These are phyloP conservation scores for Aspergillus fumigatiaffinis DNA, from an alignment of 2,329 filamentous ascomycete genomes.

Conservation along the genomic window DNA sequence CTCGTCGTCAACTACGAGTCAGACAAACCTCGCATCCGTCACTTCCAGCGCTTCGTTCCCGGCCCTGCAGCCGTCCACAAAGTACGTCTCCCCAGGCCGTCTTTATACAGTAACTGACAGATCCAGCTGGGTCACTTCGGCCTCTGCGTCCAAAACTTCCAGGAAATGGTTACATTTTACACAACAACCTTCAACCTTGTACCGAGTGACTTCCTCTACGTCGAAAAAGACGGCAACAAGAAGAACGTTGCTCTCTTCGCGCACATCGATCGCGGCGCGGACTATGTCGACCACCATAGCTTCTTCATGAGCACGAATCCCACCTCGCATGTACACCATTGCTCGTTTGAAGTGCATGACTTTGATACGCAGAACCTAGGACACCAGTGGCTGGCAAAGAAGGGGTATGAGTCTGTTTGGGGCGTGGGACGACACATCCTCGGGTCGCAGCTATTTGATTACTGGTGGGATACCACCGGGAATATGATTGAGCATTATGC, in stretches of 20 bases:
- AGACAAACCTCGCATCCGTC: constrained; percentile 25
- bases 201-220: constrained; percentile 28
- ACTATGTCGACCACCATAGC: constrained; percentile 50
- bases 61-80: constrained; percentile 32
- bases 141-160: constrained; percentile 24
- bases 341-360: constrained; percentile 50
- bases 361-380: constrained; percentile 51
- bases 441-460: constrained; percentile 16
- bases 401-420: constrained; percentile 34
- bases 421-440: constrained; percentile 15
- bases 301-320: constrained; percentile 45
- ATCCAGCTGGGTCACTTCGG: constrained; percentile 28
- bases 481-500: constrained; percentile 17
- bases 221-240: constrained; percentile 13
- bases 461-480: constrained; percentile 14
- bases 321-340: constrained; percentile 46
- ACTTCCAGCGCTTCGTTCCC: constrained; percentile 26
- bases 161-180: constrained; percentile 24
- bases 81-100: constrained; percentile 10
- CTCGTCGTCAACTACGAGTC: constrained; percentile 24
- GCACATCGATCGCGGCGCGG: constrained; percentile 48
- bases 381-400: constrained; percentile 48
- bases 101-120: background rate
- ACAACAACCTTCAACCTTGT: constrained; percentile 29
- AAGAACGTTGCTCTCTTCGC: constrained; percentile 43